Percentiles rank a stretch among this genome's conserved stretches.
These are phyloP conservation scores for Cercospora sp. DNA, from an alignment of 2,329 filamentous ascomycete genomes.

Conservation along the genomic window DNA sequence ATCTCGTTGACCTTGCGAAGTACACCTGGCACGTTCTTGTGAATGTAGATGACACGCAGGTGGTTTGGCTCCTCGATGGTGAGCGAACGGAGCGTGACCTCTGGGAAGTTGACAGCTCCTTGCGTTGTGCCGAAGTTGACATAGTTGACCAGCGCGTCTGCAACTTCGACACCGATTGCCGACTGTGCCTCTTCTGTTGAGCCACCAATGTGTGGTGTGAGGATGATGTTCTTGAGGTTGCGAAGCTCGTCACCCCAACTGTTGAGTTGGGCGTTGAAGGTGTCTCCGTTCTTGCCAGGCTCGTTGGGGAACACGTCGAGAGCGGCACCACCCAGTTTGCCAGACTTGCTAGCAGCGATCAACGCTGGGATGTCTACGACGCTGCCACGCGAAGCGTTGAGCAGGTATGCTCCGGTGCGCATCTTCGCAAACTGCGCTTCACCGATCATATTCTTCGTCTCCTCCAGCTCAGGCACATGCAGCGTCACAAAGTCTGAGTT, in stretches of 20 bases:
- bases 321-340: conserved; percentile 90
- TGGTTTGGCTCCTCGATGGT: conserved; percentile 87
- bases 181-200: conserved; percentile 97
- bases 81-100: conserved; percentile 84
- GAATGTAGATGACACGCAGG: conserved; percentile 92
- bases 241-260: conserved; percentile 82
- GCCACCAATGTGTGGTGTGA: conserved; percentile 95
- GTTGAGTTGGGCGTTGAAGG: conserved; percentile 85
- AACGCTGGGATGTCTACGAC: conserved; percentile 93
- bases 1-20: conserved; percentile 94
- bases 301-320: conserved; percentile 95
- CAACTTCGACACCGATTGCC: conserved; percentile 92
- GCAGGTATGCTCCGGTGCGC: conserved; percentile 89
- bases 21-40: conserved; percentile 94
- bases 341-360: conserved; percentile 79
- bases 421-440: conserved; percentile 76
- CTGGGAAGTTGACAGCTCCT: conserved; percentile 95
- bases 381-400: conserved; percentile 92
- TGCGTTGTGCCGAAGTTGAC: conserved; percentile 93
- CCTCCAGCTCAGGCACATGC: conserved; percentile 89
- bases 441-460: conserved; percentile 94
- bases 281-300: conserved; percentile 89
- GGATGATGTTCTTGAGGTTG: conserved; percentile 83
- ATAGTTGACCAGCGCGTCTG: conserved; percentile 83
- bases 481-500: conserved; percentile 89